Evolutionary conservation across 2,329 filamentous ascomycete species (phyloP).

Genomic region (Colletotrichum sp.): DNA sequence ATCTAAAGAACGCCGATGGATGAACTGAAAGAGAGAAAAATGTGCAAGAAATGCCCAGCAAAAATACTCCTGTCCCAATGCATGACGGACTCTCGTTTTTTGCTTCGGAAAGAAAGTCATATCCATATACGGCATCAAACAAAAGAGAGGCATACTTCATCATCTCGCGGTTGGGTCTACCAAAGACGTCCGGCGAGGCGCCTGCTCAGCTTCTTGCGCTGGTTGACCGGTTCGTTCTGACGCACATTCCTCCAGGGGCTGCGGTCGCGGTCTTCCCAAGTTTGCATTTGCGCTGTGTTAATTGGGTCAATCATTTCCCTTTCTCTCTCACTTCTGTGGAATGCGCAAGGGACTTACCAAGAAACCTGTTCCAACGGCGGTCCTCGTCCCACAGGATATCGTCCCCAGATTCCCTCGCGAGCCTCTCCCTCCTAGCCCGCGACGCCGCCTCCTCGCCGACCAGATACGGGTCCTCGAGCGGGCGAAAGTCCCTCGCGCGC

Average conservation of each 20-base stretch:
- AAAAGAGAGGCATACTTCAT: neutral
- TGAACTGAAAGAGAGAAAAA: neutral
- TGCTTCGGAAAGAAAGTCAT: neutral
- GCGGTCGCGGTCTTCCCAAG: conserved; percentile 55
- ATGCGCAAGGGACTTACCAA: conserved; percentile 48
- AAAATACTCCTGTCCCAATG: conserved; percentile 17
- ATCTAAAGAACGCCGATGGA: conserved; percentile 12
- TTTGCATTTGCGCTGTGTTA: conserved; percentile 53
- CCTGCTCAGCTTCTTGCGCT: conserved; percentile 43
- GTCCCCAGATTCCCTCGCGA: conserved; percentile 60
- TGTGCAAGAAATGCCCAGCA: neutral
- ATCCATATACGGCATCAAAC: neutral
- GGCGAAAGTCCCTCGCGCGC: conserved; percentile 36
- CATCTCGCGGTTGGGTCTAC: neutral
- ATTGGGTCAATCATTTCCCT: neutral
- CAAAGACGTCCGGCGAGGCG: conserved; percentile 41
- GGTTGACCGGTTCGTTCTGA: conserved; percentile 36
- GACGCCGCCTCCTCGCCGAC: conserved; percentile 71
- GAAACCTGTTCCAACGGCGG: conserved; percentile 64
- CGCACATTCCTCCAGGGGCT: conserved; percentile 48
- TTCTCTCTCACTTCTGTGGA: neutral
- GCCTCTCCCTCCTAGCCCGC: conserved; percentile 59
- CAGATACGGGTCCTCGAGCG: conserved; percentile 70
- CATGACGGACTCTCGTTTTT: conserved; percentile 6
- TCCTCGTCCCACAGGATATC: conserved; percentile 63